These are phyloP conservation scores for Petunia hybrid DNA, from an alignment of 305 asterid species.

Conservation along the genomic window DNA sequence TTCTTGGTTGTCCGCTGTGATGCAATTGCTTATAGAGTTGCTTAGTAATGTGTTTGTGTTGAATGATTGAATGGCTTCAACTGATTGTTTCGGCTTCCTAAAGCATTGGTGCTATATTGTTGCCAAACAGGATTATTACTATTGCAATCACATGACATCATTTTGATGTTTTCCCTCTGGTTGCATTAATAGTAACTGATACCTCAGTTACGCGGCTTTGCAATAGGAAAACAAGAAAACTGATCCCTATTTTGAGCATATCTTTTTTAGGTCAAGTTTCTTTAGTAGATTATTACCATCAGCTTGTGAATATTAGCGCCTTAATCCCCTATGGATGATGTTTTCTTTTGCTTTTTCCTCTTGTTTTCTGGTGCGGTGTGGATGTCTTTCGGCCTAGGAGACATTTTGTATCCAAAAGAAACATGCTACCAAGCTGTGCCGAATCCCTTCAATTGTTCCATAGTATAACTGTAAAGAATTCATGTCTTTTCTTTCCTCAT, in stretches of 20 bases:
- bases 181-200: not conserved
- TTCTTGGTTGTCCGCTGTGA: not conserved
- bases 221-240: not conserved
- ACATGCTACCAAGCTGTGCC: too few species aligned
- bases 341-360: not conserved
- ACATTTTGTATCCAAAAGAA: too few species aligned
- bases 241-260: not conserved
- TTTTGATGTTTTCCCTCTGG: not conserved
- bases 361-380: not conserved
- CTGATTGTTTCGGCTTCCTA: not conserved
- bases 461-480: too few species aligned
- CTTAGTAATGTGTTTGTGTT: not conserved
- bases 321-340: not conserved
- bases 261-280: not conserved
- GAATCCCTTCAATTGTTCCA: too few species aligned
- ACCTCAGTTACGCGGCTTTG: not conserved
- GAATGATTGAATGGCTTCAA: not conserved
- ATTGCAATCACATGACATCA: not conserved
- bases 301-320: not conserved
- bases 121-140: not conserved
- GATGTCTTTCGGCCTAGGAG: too few species aligned
- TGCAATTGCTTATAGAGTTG: constrained; percentile 12
- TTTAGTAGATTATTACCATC: constrained; percentile 16
- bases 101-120: not conserved
- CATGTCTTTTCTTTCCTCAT: too few species aligned